These are phyloP conservation scores for Thielaviopsis ethacetica DNA, from an alignment of 2,329 filamentous ascomycete genomes.

Conservation along the genomic window DNA sequence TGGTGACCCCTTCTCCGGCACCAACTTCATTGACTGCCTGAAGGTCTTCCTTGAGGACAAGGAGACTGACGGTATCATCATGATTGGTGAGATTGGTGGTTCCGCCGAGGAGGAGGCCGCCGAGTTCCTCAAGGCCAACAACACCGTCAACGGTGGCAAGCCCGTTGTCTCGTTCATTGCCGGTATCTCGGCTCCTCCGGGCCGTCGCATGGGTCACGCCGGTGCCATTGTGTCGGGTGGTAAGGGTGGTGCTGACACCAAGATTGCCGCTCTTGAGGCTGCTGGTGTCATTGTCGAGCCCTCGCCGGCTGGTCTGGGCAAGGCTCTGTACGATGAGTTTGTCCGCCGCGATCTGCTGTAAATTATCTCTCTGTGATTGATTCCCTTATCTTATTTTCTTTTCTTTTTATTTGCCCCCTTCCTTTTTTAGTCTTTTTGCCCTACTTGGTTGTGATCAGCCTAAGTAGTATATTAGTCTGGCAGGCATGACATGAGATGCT, in stretches of 20 bases:
- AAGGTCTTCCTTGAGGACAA: constrained; percentile 90
- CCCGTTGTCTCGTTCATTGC: constrained; percentile 97
- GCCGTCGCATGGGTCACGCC: constrained; percentile 95
- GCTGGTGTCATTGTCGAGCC: constrained; percentile 94
- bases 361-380: constrained; percentile 15
- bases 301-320: constrained; percentile 80
- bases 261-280: constrained; percentile 85
- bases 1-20: constrained; percentile 95
- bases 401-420: background rate
- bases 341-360: constrained; percentile 92
- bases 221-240: constrained; percentile 95
- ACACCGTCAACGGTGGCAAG: constrained; percentile 71
- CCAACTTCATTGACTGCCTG: constrained; percentile 99
- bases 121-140: constrained; percentile 85
- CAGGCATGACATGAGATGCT: constrained; percentile 1
- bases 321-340: constrained; percentile 88
- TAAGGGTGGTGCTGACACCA: constrained; percentile 95
- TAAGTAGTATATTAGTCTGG: constrained; percentile 5
- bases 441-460: background rate
- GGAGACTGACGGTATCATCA: constrained; percentile 98
- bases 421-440: background rate
- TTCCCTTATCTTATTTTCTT: background rate
- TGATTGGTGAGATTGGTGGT: constrained; percentile 99
- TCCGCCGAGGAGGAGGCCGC: constrained; percentile 95
- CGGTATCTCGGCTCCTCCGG: constrained; percentile 91